These are phyloP conservation scores for Agrostemma githago DNA, from an alignment of 148 eudicot species.

Conservation along the genomic window DNA sequence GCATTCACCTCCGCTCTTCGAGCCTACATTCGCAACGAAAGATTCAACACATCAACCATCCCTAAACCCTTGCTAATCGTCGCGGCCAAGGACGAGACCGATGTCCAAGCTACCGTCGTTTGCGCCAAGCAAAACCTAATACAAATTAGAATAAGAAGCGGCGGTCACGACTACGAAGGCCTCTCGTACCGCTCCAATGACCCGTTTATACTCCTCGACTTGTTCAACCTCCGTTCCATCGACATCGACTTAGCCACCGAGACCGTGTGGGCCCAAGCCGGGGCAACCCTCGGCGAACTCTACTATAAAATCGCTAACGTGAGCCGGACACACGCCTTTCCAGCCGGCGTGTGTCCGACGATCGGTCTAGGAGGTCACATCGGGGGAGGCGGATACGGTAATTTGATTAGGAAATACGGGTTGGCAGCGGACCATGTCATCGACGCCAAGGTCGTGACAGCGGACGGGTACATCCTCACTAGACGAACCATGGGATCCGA, in stretches of 20 bases:
- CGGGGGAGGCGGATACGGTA: conserved; percentile 35
- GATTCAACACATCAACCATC: conserved; percentile 21
- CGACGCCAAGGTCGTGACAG: conserved; percentile 30
- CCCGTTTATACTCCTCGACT: conserved; percentile 30
- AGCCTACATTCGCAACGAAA: conserved; percentile 22
- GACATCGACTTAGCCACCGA: conserved; percentile 13
- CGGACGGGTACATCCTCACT: conserved; percentile 24
- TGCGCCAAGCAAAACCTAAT: conserved; percentile 23
- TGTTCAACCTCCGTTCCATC: conserved; percentile 26
- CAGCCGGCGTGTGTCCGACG: conserved; percentile 27
- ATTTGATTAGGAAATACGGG: conserved; percentile 30
- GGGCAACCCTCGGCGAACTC: conserved; percentile 31
- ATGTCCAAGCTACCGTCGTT: conserved; percentile 25
- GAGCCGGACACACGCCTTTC: conserved; percentile 25
- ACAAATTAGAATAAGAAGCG: conserved; percentile 25
- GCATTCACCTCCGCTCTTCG: conserved; percentile 13
- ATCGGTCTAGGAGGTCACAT: conserved; percentile 34
- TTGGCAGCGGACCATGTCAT: conserved; percentile 25
- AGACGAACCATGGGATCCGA: conserved; percentile 30
- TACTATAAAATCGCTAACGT: conserved; percentile 25
- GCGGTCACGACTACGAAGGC: conserved; percentile 35
- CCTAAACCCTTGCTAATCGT: conserved; percentile 29
- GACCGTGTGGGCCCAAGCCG: conserved; percentile 29
- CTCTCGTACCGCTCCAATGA: conserved; percentile 16
- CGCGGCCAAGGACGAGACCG: conserved; percentile 14